Evolutionary conservation across 2,329 filamentous ascomycete species (phyloP).

Genomic region (Aspergillus texensis): DNA sequence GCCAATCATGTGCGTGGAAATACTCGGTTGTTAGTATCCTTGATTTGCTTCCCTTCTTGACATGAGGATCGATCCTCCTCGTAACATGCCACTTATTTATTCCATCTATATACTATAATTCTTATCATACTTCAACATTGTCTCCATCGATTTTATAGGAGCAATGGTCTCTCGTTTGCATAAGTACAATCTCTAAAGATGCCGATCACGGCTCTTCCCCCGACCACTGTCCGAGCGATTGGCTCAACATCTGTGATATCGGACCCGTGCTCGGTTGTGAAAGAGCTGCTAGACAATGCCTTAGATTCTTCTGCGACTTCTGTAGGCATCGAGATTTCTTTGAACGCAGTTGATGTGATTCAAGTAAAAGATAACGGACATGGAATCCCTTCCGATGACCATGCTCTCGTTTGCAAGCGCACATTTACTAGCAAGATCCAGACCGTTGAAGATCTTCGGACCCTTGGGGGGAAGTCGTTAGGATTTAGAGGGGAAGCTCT

Average conservation of each 20-base stretch:
- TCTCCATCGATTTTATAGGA: too few species aligned
- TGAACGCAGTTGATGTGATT: conserved; percentile 63
- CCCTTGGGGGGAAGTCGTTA: conserved; percentile 58
- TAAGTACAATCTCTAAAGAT: conserved; percentile 31
- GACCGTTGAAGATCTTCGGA: conserved; percentile 57
- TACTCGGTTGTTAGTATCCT: conserved; percentile 6
- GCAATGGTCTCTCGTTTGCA: conserved; percentile 1
- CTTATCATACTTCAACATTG: neutral
- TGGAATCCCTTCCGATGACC: conserved; percentile 61
- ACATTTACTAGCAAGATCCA: conserved; percentile 67
- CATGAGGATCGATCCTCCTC: neutral
- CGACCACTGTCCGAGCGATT: conserved; percentile 52
- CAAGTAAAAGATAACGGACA: conserved; percentile 67
- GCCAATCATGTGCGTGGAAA: conserved; percentile 20
- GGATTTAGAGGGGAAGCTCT: conserved; percentile 69
- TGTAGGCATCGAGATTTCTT: conserved; percentile 60
- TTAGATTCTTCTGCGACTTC: conserved; percentile 64
- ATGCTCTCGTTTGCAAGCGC: conserved; percentile 57
- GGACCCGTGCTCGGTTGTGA: conserved; percentile 60
- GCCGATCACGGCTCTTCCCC: conserved; percentile 50
- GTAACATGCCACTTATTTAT: neutral
- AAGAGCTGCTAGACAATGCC: conserved; percentile 70
- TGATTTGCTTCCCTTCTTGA: conserved; percentile 1
- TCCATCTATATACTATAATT: conserved; percentile 10
- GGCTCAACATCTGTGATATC: conserved; percentile 60